phyloP scores from a whole-genome alignment of 1,284 basidiomycete species.

The Bondarzewia mesenterica region DNA sequence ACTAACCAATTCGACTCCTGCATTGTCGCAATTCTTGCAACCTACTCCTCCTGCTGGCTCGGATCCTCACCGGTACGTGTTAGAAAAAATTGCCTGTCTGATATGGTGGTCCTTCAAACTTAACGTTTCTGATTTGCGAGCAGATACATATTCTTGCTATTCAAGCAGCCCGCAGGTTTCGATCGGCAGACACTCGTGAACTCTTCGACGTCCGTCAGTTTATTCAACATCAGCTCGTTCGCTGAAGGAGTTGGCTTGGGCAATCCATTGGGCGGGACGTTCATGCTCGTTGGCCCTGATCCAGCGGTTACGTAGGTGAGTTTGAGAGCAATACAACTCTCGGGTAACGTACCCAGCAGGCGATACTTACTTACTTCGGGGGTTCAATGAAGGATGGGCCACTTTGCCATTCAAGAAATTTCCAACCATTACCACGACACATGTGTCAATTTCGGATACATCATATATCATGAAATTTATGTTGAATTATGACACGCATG shows the following conservation, averaged over 20 bases:
- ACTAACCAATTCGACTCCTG: constrained; percentile 34
- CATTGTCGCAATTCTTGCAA: constrained; percentile 36
- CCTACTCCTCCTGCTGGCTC: constrained; percentile 46
- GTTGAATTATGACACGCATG: too few species aligned
- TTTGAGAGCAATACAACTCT: neutral
- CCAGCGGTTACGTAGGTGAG: constrained; percentile 2
- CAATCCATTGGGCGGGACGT: constrained; percentile 39
- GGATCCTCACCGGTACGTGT: constrained; percentile 39
- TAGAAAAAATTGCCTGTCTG: constrained; percentile 5
- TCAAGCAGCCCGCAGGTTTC: constrained; percentile 36
- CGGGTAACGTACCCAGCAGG: neutral
- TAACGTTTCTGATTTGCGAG: neutral
- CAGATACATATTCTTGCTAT: constrained; percentile 40
- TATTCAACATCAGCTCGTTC: constrained; percentile 41
- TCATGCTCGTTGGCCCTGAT: constrained; percentile 38
- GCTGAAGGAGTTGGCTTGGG: constrained; percentile 34
- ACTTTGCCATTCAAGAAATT: too few species aligned
- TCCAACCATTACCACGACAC: too few species aligned
- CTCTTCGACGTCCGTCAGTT: constrained; percentile 25
- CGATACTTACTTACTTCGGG: neutral
- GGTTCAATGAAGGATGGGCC: too few species aligned
- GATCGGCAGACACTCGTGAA: constrained; percentile 34
- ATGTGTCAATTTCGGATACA: too few species aligned
- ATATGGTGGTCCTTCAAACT: constrained; percentile 5
- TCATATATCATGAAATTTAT: too few species aligned